A percentile compares a stretch with the other conserved stretches of the same genome.
Conservation (phyloP, 208 protist species). For the Acanthamoeba divionensis region DNA sequence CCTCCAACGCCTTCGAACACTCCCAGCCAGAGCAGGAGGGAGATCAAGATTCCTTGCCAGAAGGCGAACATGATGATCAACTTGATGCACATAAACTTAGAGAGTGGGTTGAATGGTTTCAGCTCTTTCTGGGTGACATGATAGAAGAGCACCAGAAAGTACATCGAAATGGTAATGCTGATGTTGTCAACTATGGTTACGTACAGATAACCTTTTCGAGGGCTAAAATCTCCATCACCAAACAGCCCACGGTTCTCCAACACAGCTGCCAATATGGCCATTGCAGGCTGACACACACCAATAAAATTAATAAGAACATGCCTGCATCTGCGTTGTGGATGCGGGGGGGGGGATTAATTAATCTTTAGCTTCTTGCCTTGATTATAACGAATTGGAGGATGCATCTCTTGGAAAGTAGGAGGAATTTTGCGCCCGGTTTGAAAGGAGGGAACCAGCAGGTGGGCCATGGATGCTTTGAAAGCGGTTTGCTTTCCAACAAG, state of each 20-base stretch:
- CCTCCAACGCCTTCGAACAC: constrained; percentile 49
- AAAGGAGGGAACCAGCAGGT: constrained; percentile 80
- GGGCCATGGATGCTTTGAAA: constrained; percentile 78
- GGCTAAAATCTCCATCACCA: constrained; percentile 75
- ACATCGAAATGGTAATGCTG: constrained; percentile 90
- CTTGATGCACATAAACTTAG: constrained; percentile 92
- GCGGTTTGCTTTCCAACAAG: constrained; percentile 59
- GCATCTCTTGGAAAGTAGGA: constrained; percentile 86
- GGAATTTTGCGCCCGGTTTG: constrained; percentile 69
- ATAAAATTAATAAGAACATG: constrained; percentile 76
- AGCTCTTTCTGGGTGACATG: constrained; percentile 87
- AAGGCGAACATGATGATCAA: constrained; percentile 90
- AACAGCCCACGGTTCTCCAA: constrained; percentile 58
- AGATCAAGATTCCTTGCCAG: constrained; percentile 89
- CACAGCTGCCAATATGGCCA: constrained; percentile 2
- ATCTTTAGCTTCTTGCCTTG: constrained; percentile 77
- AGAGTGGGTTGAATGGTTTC: constrained; percentile 86
- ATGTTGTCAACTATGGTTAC: constrained; percentile 89
- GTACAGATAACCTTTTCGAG: constrained; percentile 85
- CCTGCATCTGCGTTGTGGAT: constrained; percentile 71
- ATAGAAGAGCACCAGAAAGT: constrained; percentile 90
- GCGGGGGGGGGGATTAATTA: constrained; percentile 68
- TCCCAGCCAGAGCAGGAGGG: constrained; percentile 76
- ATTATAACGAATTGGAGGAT: constrained; percentile 88
- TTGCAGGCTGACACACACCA: background rate